Conservation (phyloP, 208 protist species). For the Crithidia expoeki region DNA sequence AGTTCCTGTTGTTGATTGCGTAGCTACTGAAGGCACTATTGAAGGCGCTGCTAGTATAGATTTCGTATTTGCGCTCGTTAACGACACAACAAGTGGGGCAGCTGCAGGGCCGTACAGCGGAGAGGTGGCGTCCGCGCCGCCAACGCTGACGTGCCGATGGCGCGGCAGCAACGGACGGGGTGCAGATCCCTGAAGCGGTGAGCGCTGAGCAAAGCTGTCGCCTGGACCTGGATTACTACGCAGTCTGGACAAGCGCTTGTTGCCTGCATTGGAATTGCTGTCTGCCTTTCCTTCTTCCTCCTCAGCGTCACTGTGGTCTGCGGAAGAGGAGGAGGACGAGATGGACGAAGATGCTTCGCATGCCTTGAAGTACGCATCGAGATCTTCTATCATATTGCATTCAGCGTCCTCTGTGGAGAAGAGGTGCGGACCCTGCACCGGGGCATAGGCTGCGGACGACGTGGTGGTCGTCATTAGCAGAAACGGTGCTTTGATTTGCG, state of each 20-base stretch:
- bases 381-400: constrained; percentile 23
- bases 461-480: too few species aligned
- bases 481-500: too few species aligned
- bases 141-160: neutral
- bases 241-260: neutral
- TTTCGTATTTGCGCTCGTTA: too few species aligned
- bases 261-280: too few species aligned
- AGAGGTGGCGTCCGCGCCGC: neutral
- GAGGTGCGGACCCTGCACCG: neutral
- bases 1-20: too few species aligned
- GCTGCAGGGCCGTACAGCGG: neutral
- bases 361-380: constrained; percentile 62
- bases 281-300: neutral
- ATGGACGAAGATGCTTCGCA: constrained; percentile 26
- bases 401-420: neutral
- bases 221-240: neutral
- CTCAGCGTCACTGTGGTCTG: neutral
- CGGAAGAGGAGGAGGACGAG: constrained; percentile 17
- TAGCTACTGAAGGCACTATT: too few species aligned
- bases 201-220: neutral
- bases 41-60: too few species aligned
- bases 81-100: neutral
- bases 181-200: constrained; percentile 24
- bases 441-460: too few species aligned
- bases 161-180: constrained; percentile 25